Evolutionary conservation across 306 rosid genomes (phyloP), one percentile per base, ranked within the genome.

Genomic region (Bauhinia variegata): DNA sequence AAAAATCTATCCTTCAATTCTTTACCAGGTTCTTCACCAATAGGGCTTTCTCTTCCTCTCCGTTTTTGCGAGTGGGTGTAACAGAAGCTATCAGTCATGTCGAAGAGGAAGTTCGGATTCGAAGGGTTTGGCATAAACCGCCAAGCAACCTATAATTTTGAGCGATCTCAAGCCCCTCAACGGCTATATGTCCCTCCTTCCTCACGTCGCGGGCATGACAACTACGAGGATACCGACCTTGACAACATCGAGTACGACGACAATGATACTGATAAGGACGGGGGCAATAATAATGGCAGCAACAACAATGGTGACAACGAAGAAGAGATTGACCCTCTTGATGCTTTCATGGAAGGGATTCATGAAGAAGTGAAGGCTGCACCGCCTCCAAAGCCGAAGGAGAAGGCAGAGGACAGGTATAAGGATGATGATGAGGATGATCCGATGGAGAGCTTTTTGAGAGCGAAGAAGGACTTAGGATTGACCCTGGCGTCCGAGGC

Each of bases 321-420:
- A 23, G 93, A 79, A 6, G 98, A 93, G 73, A 69, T 90, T 31
- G 99, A 93, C 47, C 99, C 97, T 0, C 76, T 93, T 3, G 98
- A 93, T 67, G 98, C 98, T 2, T 93, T 93, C 73, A 93, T 90
- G 99, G 99, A 83, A 75, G 91, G 90, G 48, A 93, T 93, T 80
- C 97, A 90, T 46, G 83, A 88, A 67, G 99, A 93, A 79, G 83
- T 93, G 95, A 81, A 5, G 74, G 77, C 95, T 6, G 81, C 95
- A 42, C 95, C 96, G 37, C 85, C 87, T 18, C 85, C 88, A n/a
- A 79, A 80, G 85, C 76, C 81, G 34, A 84, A 79, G 38, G 95
- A 86, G 83, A 88, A 86, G 80, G 75, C 53, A 0, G 97, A 90
- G 39, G 86, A 82, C 23, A 86, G 87, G 87, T 93, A 78, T 18